Evolutionary conservation across 805 yeast genomes (phyloP), one percentile per base, ranked within the genome.

Genomic region (Candida wancherniae): DNA sequence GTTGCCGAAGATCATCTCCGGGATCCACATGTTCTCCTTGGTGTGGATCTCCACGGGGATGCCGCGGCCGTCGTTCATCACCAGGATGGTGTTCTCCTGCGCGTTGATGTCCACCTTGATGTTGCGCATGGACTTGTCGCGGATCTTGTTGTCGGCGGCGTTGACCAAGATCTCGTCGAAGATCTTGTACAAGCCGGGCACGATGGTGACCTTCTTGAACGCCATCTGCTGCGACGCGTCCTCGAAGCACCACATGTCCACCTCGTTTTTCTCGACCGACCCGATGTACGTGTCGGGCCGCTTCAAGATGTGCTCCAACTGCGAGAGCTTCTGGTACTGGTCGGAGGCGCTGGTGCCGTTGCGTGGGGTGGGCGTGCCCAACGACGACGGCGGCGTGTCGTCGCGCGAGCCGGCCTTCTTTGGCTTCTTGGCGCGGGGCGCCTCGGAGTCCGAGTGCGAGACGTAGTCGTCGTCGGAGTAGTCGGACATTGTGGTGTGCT

Each of bases 251-350:
- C 98, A 92, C 76, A 85, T 81, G 30, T 76, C 77, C 32, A 81
- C 73, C 34, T 77, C 80, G 32, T 82, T 77, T 32, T 71, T 74
- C 60, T 92, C 99, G 15, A 88, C 82, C 2, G 97, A 87, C 5
- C 99, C 99, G 47, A 92, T 80, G 60, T 92, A 92, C 3, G 98
- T 90, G 57, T 92, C 99, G 1, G 99, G 99, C 58, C 99, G 80
- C 58, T 87, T 87, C 51, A 92, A 69, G 35, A 92, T 90, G 69
- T 92, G 99, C 53, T 92, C 97, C 49, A 92, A 69, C 60, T 90
- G 99, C 3, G 96, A 80, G 27, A 92, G 77, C 64, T 84, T 85
- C 60, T 90, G 97, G 62, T 92, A 92, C 48, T 84, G 87, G 31
- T 82, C 83, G 4, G 79, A 72, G 5, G 77, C 79, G 38, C 45